Evolutionary conservation across 2,329 filamentous ascomycete genomes (phyloP), one percentile per base, ranked within the genome.

Genomic region (Neofusicoccum parvum): DNA sequence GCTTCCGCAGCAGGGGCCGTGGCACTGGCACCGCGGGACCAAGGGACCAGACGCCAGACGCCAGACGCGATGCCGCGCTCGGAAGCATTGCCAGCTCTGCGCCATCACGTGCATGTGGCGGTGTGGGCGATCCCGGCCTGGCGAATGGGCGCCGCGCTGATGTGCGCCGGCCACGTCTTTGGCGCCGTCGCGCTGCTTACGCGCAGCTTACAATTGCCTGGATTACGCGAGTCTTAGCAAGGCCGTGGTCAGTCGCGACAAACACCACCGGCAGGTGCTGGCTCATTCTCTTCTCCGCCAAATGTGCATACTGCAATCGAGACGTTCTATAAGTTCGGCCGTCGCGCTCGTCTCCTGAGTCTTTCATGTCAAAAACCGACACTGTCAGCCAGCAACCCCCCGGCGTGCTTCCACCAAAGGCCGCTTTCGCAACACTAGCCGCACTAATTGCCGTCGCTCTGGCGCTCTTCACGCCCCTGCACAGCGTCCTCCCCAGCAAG

Each of bases 381-480:
- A 45, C 39, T 12, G 14, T 17, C 39, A 23, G 11, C 39, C 20
- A 23, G 20, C 53, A n/a, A 46, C 12, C 11, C 11, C 12, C 53
- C 14, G 14, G 10, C 15, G 17, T 32, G 14, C n/a, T 9, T 15
- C 10, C 56, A 23, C 23, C n/a, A 32, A 60, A 37, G 17, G 7
- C 23, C 23, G 1, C 37, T 36, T 9, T 56, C 59, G 72, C 75
- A 64, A 67, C 70, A 53, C 65, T 76, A 54, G 67, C 77, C 58
- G 72, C 71, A 50, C 23, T 81, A 45, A 54, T 80, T 71, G 79
- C 80, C 69, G 66, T 81, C 78, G 79, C 73, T 66, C 76, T 83
- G 81, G 81, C 81, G 67, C 73, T 82, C 71, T 79, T 78, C 64
- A 75, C 70, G 50, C 73, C 79, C 4, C 68, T 81, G 46, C 77